phyloP scores from a whole-genome alignment of 208 protist species.

The Angomonas ambiguus region DNA sequence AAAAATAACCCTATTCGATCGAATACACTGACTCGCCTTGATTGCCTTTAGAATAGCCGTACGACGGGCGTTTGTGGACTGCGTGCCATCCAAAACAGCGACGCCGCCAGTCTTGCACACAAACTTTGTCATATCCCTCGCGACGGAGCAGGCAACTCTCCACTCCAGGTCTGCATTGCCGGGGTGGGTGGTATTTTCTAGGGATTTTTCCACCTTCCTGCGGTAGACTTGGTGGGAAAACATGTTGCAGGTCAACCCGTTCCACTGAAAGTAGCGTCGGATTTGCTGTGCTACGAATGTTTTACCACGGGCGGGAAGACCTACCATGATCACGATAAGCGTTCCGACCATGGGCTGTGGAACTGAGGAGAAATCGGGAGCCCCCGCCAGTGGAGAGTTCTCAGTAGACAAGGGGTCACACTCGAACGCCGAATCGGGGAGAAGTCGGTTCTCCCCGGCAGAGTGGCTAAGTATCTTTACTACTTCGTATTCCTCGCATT shows the following conservation, averaged over 20 bases:
- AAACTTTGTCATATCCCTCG: constrained; percentile 64
- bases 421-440: constrained; percentile 21
- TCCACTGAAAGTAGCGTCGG: constrained; percentile 89
- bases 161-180: constrained; percentile 35
- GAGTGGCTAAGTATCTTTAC: constrained; percentile 38
- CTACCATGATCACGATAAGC: constrained; percentile 90
- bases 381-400: constrained; percentile 30
- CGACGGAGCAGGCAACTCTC: constrained; percentile 34
- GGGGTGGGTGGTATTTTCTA: background rate
- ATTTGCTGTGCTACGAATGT: constrained; percentile 89
- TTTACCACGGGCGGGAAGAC: constrained; percentile 85
- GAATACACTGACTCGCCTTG: constrained; percentile 53
- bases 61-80: constrained; percentile 50
- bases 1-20: constrained; percentile 69
- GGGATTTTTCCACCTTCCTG: constrained; percentile 20
- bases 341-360: constrained; percentile 82
- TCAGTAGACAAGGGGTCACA: constrained; percentile 16
- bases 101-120: constrained; percentile 56
- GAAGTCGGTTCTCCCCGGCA: background rate
- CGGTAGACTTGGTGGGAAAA: constrained; percentile 69
- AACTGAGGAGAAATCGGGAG: constrained; percentile 66
- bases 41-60: constrained; percentile 65
- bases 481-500: constrained; percentile 47
- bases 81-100: constrained; percentile 71
- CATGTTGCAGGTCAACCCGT: constrained; percentile 69